Conservation (phyloP, 2,329 filamentous ascomycete species). For the Paraconiothyrium sp. region DNA sequence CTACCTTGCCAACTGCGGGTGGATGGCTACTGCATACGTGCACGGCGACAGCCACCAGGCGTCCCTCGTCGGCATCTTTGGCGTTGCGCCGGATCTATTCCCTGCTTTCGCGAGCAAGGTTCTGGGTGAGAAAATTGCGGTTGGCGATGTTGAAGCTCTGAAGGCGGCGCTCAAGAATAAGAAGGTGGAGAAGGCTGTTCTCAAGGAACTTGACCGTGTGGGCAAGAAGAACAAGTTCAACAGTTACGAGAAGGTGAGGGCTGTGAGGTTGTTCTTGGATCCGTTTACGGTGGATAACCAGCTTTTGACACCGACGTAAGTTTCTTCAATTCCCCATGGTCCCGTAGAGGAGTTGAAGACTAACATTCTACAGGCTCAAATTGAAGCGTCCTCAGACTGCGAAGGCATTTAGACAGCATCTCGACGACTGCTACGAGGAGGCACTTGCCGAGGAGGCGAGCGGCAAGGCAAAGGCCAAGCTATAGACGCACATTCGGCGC, state of each 20-base stretch:
- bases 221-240: slow-evolving; percentile 89
- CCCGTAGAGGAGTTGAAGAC: slow-evolving; percentile 7
- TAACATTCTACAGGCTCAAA: slow-evolving; percentile 66
- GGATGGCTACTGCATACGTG: slow-evolving; percentile 83
- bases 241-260: slow-evolving; percentile 84
- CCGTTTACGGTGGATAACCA: slow-evolving; percentile 95
- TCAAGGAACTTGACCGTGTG: slow-evolving; percentile 81
- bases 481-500: slow-evolving; percentile 50
- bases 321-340: slow-evolving; percentile 31
- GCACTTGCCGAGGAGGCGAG: slow-evolving; percentile 54
- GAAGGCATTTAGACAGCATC: slow-evolving; percentile 66
- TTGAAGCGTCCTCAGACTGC: slow-evolving; percentile 74
- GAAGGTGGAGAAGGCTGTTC: slow-evolving; percentile 76
- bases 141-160: slow-evolving; percentile 73
- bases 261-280: slow-evolving; percentile 79
- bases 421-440: slow-evolving; percentile 71
- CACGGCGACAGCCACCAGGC: slow-evolving; percentile 89
- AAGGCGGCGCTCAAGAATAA: slow-evolving; percentile 73
- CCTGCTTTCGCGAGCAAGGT: slow-evolving; percentile 81
- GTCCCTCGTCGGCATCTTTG: slow-evolving; percentile 85
- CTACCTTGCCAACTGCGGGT: slow-evolving; percentile 81
- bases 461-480: slow-evolving; percentile 55
- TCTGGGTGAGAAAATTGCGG: slow-evolving; percentile 71
- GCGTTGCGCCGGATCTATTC: slow-evolving; percentile 85
- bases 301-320: slow-evolving; percentile 86